Percentiles rank a stretch among this genome's conserved stretches.
These are phyloP conservation scores for Ustilago shanxiensis DNA, from an alignment of 1,284 basidiomycete species.

Conservation along the genomic window DNA sequence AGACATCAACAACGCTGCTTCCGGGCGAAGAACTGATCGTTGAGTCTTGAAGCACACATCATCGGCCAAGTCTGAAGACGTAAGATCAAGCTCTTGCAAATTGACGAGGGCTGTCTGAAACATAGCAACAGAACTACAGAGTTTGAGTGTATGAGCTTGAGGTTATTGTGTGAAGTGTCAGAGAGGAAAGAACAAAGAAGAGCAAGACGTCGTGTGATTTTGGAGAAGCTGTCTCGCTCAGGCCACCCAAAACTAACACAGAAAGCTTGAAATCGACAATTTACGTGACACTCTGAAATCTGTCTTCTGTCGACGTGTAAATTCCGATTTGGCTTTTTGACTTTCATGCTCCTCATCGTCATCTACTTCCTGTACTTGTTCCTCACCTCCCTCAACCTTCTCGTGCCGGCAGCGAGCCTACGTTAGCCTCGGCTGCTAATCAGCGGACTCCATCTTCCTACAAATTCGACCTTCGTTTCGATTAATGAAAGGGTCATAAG, in stretches of 20 bases:
- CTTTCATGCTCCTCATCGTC: slow-evolving; percentile 1
- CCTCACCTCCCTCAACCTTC: background rate
- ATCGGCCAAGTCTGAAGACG: background rate
- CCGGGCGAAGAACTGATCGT: too few relatives aligned
- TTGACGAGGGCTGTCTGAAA: too few relatives aligned
- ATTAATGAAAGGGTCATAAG: background rate
- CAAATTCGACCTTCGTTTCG: background rate
- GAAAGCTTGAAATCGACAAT: background rate
- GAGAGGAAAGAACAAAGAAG: background rate
- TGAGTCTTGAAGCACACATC: too few relatives aligned
- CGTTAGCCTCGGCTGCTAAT: background rate
- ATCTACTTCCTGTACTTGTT: background rate
- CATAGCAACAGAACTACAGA: background rate
- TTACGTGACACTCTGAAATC: background rate
- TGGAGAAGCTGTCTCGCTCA: background rate
- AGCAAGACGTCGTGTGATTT: slow-evolving; percentile 4
- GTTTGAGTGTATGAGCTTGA: slow-evolving; percentile 1
- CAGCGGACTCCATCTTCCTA: background rate
- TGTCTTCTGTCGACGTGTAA: background rate
- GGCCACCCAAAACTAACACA: slow-evolving; percentile 7
- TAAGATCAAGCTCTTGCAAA: background rate
- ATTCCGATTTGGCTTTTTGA: slow-evolving; percentile 6
- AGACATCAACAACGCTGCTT: too few relatives aligned
- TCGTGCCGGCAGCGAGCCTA: background rate
- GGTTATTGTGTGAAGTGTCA: background rate